These are phyloP conservation scores for Atalantia buxifolia DNA, from an alignment of 345 rosid genomes.

Conservation along the genomic window DNA sequence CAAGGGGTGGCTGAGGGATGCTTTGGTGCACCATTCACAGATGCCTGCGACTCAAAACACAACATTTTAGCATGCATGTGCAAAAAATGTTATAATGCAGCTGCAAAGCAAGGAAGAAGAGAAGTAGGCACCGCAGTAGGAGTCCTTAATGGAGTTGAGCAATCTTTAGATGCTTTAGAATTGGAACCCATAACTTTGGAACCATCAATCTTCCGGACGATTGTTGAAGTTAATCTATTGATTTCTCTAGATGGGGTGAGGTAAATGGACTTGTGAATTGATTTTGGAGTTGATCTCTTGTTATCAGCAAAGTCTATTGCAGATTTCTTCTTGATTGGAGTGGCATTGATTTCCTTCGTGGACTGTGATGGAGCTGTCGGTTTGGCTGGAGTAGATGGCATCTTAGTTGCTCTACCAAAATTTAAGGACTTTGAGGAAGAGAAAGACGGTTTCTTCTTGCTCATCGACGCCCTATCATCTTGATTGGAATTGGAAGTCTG, in stretches of 20 bases:
- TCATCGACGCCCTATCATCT: constrained; percentile 26
- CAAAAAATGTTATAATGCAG: not conserved
- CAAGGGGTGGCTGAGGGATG: constrained; percentile 50
- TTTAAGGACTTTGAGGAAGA: constrained; percentile 25
- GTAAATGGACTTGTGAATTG: constrained; percentile 46
- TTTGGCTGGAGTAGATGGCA: constrained; percentile 38
- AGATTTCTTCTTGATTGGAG: constrained; percentile 34
- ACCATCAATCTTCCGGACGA: constrained; percentile 56
- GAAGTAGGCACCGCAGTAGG: constrained; percentile 43
- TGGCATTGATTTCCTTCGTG: constrained; percentile 31
- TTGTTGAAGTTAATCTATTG: constrained; percentile 49
- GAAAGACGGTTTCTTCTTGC: constrained; percentile 38
- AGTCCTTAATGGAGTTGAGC: constrained; percentile 62
- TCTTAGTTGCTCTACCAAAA: constrained; percentile 25
- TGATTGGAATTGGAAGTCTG: constrained; percentile 31
- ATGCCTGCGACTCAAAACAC: constrained; percentile 36
- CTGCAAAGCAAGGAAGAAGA: not conserved
- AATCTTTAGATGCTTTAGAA: constrained; percentile 49
- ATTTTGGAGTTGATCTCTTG: constrained; percentile 51
- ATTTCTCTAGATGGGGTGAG: constrained; percentile 72
- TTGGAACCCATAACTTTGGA: constrained; percentile 35
- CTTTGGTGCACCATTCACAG: constrained; percentile 27
- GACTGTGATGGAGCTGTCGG: constrained; percentile 17
- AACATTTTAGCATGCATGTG: constrained; percentile 4
- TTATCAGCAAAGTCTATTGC: constrained; percentile 24